Evolutionary conservation across 2,329 filamentous ascomycete genomes (phyloP).

Genomic region (Biscogniauxia sp.): DNA sequence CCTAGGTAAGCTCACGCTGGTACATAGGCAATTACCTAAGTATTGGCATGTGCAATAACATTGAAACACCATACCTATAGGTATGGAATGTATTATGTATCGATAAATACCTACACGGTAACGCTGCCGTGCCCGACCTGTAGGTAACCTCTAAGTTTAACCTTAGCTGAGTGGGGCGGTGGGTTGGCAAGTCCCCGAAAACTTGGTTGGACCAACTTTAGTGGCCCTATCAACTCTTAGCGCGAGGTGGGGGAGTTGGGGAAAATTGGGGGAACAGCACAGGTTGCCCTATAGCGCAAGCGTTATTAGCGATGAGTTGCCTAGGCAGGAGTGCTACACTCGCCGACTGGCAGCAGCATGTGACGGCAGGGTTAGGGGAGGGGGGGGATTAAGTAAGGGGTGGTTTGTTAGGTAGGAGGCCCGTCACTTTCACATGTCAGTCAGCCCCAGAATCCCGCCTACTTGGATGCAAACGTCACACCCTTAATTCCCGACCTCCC

Average conservation of each 20-base stretch:
- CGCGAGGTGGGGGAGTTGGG: neutral
- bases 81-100: too few species aligned
- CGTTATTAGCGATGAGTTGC: neutral
- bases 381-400: neutral
- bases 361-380: neutral
- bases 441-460: neutral
- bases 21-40: too few species aligned
- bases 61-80: too few species aligned
- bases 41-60: too few species aligned
- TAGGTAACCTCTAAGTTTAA: neutral
- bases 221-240: neutral
- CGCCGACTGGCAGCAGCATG: neutral
- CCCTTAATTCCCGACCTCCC: neutral
- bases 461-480: conserved; percentile 18
- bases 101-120: too few species aligned
- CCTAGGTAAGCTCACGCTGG: too few species aligned
- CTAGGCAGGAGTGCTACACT: neutral
- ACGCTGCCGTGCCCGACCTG: too few species aligned
- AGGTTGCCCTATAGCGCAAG: neutral
- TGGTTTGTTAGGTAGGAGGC: too few species aligned
- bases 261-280: neutral
- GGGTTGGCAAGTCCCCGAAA: neutral
- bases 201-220: neutral
- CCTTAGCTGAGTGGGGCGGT: neutral
- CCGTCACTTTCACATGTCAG: conserved; percentile 26